Base-by-base conservation (phyloP, 1,284 basidiomycete genomes). In the Puccinia novopanici region DNA sequence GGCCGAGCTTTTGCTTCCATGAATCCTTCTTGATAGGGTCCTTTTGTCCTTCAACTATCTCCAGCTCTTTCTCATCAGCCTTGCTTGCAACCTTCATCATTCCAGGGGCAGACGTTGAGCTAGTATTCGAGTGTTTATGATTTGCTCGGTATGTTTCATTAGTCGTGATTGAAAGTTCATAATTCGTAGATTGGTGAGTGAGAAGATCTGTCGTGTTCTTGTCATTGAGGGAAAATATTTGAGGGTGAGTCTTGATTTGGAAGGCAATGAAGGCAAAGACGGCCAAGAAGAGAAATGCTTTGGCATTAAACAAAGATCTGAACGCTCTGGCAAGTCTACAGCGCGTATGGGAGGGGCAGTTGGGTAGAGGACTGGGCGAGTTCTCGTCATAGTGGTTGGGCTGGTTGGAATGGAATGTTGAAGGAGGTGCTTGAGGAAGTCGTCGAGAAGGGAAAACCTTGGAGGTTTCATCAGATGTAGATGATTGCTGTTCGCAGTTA, bases 381-480 rank as follows among this genome's bases (percentile, higher is more conserved):
- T 61, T 30, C 37, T 61, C 57, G 57, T 61, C 37, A 27, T 30
- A 61, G 30, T 61, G 13, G 30, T 17, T 30, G 30, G 30, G 13
- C 37, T 61, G 59, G 10, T 63, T 45, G 5, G 37, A 54, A 0
- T 48, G 67, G 67, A 19, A 12, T 17, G 63, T 3, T 67, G 63
- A n/a, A 65, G 10, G 61, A 30, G 61, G 61, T 24, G n/a, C n/a
- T 22, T 54, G 37, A 61, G 34, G 73, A 75, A 59, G 24, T 12
- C 17, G 22, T 37, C 57, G 52, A 40, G 52, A 12, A 40, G 27
- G 34, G 10, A 50, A 17, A 73, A 22, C 50, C 24, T 57, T 57
- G 17, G 71, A n/a, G 27, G 15, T n/a, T 40, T 42, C 37, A 37
- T n/a, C 24, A 37, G 54, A 22, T 22, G 59, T 40, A 9, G 19